These are phyloP conservation scores for Eimeria necatrix DNA, from an alignment of 169 alveolate species.

Conservation along the genomic window DNA sequence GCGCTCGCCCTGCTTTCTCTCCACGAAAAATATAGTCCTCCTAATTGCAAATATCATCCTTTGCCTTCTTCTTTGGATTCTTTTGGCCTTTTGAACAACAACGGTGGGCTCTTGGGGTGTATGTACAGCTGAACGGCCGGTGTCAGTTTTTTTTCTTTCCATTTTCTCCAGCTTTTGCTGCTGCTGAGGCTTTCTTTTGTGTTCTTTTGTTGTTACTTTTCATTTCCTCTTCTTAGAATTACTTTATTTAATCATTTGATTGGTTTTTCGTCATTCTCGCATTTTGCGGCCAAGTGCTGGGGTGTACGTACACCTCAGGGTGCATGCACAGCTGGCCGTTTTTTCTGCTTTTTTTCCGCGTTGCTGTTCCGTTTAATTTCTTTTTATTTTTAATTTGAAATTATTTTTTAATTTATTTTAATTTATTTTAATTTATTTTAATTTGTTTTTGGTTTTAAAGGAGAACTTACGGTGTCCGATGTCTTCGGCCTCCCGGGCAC, in stretches of 20 bases:
- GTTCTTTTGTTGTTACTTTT: too few species aligned
- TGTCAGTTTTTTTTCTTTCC: too few species aligned
- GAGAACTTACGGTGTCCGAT: conserved; percentile 42
- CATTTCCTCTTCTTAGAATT: too few species aligned
- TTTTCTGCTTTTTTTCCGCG: neutral
- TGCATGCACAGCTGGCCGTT: neutral
- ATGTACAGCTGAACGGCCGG: neutral
- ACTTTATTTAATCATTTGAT: too few species aligned
- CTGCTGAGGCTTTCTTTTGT: too few species aligned
- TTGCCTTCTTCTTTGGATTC: conserved; percentile 48
- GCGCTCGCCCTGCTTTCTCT: conserved; percentile 53
- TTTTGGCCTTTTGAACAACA: conserved; percentile 29
- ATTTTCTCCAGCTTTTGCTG: too few species aligned
- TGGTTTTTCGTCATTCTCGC: too few species aligned
- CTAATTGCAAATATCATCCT: conserved; percentile 75
- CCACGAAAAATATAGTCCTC: conserved; percentile 72
- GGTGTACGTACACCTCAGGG: neutral
- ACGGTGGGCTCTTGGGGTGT: conserved; percentile 25
- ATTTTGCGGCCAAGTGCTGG: neutral
- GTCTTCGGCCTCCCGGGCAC: conserved; percentile 77
- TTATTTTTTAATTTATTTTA: neutral
- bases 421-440: too few species aligned
- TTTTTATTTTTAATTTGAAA: neutral
- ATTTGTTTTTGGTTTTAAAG: neutral
- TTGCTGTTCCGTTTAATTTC: neutral